Evolutionary conservation across 257 asterid species (phyloP), one percentile per base, ranked within the genome.

Genomic region (Solanum ossicruentum): DNA sequence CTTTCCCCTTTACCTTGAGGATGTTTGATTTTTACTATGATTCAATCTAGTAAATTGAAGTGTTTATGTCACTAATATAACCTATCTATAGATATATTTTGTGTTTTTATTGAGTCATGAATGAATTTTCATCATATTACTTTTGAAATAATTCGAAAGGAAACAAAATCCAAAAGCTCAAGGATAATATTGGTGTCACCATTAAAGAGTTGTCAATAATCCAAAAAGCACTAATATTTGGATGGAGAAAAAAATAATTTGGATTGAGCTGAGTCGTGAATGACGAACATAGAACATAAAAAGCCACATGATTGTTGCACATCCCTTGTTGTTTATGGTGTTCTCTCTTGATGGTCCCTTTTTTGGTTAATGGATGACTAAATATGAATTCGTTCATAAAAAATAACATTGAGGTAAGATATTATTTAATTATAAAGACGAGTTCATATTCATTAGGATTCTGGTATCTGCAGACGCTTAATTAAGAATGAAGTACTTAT

Each of bases 351-450:
- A 57, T 57, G 23, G 10, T 28, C 45, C 12, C 12, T 26, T 66
- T 58, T 36, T 66, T 26, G 10, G 43, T 1, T 28, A 66, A 63
- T 65, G 15, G 15, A 8, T 4, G 3, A 61, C 23, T 61, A 21
- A 61, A 61, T 1, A 1, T 21, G 0, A 4, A 10, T 23, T 61
- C 4, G 9, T 8, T 61, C 3, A 11, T 0, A 2, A 23, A 23
- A 0, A 5, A 0, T 21, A 8, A 11, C 0, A 23, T 61, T 61
- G 1, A 11, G 4, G 6, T 54, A 54, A 54, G 16, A 0, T 1
- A 3, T 5, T 15, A 15, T 10, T 5, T 54, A 54, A 54, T 43
- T 43, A 43, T 3, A 13, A 54, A 54, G 0, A 5, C 2, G 2
- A 54, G 0, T 54, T 54, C 3, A 2, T 54, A 54, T 15, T 15